These are phyloP conservation scores for Monocercomonoides exilis DNA, from an alignment of 78 protist species.

Conservation along the genomic window DNA sequence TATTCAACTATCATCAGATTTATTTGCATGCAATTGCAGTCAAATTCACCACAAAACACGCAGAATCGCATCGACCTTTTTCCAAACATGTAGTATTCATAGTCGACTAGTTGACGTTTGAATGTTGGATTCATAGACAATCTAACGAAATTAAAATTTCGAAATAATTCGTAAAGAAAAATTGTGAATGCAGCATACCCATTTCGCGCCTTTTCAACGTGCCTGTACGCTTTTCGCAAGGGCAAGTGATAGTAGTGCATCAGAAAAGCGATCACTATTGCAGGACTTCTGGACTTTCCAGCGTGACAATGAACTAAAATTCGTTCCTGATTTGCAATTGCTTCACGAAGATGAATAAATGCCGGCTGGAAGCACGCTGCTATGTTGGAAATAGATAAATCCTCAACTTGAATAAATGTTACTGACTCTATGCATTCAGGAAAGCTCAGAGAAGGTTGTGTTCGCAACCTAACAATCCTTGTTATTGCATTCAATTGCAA, in stretches of 20 bases:
- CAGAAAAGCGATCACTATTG: constrained; percentile 1
- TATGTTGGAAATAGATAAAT: background rate
- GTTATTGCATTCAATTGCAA: background rate
- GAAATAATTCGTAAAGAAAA: background rate
- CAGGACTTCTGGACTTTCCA: constrained; percentile 8
- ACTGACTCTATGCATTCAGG: background rate
- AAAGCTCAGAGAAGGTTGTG: background rate
- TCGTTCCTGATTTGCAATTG: background rate
- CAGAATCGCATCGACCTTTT: background rate
- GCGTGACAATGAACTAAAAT: constrained; percentile 16
- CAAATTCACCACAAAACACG: background rate
- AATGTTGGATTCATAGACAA: constrained; percentile 4
- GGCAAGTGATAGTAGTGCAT: background rate
- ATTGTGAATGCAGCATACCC: background rate
- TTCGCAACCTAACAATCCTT: background rate
- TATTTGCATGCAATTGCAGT: no score
- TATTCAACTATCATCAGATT: no score
- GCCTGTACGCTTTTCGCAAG: background rate
- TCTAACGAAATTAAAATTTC: background rate
- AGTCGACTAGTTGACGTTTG: background rate
- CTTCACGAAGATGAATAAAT: background rate
- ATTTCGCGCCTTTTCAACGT: constrained; percentile 2
- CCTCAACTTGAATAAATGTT: background rate
- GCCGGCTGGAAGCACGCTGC: background rate
- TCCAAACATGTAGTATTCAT: background rate